Evolutionary conservation across 2,329 filamentous ascomycete genomes (phyloP), one percentile per base, ranked within the genome.

Genomic region (Pseudocercospora fuligena): DNA sequence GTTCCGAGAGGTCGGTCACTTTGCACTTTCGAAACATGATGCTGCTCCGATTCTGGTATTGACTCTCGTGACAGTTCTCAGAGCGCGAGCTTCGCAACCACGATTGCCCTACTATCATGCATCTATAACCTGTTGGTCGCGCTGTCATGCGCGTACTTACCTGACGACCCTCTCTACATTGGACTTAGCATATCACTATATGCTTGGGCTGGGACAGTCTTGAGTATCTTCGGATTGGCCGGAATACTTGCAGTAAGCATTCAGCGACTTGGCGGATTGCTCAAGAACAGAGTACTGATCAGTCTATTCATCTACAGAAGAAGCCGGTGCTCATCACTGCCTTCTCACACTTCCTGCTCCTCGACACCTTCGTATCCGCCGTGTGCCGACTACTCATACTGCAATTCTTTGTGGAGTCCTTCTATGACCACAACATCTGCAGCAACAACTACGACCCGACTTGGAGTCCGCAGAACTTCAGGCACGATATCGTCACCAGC

Each of bases 111-210:
- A 11, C 58, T 73, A 54, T 68, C 74, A 61, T 59, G 71, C 58
- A 47, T 71, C 21, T 75, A 73, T 61, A 73, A 75, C 43, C 59
- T 70, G 25, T 51, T 73, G 29, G 67, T 73, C 46, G 74, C 71
- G 46, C 59, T 70, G 21, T 61, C 73, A 21, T 72, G 73, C 69
- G 65, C 65, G 21, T 71, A 74, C 53, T 61, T 76, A 3, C 73
- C 74, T 21, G 66, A 72, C 61, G 74, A 76, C 54, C 73, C 74
- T 1, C 65, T 75, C 21, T 73, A 70, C 60, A 66, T 76, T 40
- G 71, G 71, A 11, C 61, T 71, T 43, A 69, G 69, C 61, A 68
- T 74, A 16, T 68, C 67, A 16, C 60, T 69, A 12, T 76, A 76
- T 61, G 72, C 73, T 23, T 76, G 72, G 73, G 72, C 71, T 19